Evolutionary conservation across 208 protist genomes (phyloP).

Genomic region (Leptomonas seymouri): DNA sequence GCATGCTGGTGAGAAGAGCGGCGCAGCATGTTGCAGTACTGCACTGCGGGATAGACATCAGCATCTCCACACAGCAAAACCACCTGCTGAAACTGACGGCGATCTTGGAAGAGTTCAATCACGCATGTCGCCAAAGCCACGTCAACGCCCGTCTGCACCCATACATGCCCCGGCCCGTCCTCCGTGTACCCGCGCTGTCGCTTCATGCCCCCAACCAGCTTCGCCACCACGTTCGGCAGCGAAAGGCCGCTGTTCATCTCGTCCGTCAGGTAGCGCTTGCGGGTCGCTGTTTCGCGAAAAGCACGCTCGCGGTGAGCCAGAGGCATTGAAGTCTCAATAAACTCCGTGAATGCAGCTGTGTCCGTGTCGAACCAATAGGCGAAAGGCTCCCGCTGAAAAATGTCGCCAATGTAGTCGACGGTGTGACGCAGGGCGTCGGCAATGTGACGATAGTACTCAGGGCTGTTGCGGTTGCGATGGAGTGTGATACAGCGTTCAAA

Average conservation of each 20-base stretch:
- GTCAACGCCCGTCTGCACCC: conserved; percentile 87
- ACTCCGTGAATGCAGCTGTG: conserved; percentile 72
- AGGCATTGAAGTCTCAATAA: conserved; percentile 79
- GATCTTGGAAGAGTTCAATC: conserved; percentile 77
- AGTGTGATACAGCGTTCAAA: conserved; percentile 78
- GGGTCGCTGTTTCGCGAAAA: conserved; percentile 55
- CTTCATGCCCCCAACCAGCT: conserved; percentile 86
- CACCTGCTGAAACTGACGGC: conserved; percentile 73
- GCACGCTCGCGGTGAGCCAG: conserved; percentile 59
- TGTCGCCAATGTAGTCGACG: conserved; percentile 79
- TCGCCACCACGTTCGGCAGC: conserved; percentile 80
- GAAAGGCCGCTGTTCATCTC: conserved; percentile 81
- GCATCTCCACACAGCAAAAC: conserved; percentile 85
- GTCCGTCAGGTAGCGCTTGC: conserved; percentile 65
- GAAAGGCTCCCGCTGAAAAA: conserved; percentile 73
- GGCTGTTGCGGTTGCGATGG: conserved; percentile 31
- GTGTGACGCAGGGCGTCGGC: conserved; percentile 60
- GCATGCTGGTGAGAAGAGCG: conserved; percentile 35
- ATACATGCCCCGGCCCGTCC: conserved; percentile 77
- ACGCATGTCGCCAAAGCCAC: conserved; percentile 78
- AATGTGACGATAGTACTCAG: conserved; percentile 61
- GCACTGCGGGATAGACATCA: conserved; percentile 75
- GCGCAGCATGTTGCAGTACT: conserved; percentile 80
- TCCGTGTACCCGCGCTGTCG: conserved; percentile 68
- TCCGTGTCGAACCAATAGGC: conserved; percentile 90